Evolutionary conservation across 1,284 basidiomycete species (phyloP), one percentile per base, ranked within the genome.

Genomic region (Inonotus obliquus): DNA sequence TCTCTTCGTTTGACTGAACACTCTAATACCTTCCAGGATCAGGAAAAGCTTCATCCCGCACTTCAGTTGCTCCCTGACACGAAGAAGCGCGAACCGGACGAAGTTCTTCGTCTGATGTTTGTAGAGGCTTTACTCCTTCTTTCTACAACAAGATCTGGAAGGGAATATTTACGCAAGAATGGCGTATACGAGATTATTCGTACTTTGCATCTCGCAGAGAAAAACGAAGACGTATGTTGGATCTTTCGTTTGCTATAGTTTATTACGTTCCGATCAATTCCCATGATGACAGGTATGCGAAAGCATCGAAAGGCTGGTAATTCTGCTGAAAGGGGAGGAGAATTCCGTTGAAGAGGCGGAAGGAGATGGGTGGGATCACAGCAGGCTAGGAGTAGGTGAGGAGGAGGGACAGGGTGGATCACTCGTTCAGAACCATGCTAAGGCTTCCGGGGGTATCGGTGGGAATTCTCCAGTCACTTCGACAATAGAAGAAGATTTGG

Each of bases 141-240:
- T 0, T 94, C 92, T 66, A 94, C 95, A 2, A 95, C 91, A 0
- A 85, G 89, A 41, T 92, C 90, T 78, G 95, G 94, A 1, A 83
- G 96, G 27, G 89, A 96, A 65, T 84, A 86, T 62, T 77, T 96
- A 64, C 82, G 97, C 35, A 77, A 79, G 17, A 82, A 92, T 63
- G 96, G 95, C 0, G 90, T 91, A 0, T 99, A 99, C 73, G 86
- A 91, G 68, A 89, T 99, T 44, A 78, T 98, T 32, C 81, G 93
- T 49, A 85, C 83, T 23, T 79, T 89, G 10, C 96, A 99, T 72
- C 81, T 91, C 67, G 81, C 80, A 13, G 96, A 99, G 75, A 78
- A 76, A 2, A 89, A 89, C 21, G 91, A 94, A 54, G 87, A 88
- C 73, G 92, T 89, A 52, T 17, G 39, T 41, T 21, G 49, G 32